Evolutionary conservation across 2,329 filamentous ascomycete species (phyloP).

Genomic region (Passalora sequoiae): DNA sequence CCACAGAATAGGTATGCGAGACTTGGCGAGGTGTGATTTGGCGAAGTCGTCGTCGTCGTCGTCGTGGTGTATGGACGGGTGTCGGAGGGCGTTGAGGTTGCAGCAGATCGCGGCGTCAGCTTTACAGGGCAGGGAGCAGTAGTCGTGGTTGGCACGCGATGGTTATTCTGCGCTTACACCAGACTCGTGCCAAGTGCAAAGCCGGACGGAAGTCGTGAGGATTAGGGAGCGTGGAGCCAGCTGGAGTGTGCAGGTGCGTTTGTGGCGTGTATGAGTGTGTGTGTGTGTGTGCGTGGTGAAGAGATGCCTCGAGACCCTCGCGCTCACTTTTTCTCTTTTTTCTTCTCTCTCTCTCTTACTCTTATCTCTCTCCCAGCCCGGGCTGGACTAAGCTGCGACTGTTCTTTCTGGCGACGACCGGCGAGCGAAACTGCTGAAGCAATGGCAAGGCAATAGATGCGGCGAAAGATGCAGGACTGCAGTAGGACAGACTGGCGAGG

Average conservation of each 20-base stretch:
- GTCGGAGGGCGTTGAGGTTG: no score
- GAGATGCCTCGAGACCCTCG: no score
- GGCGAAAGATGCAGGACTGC: constrained; percentile 4
- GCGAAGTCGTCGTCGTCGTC: no score
- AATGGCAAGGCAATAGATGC: constrained; percentile 1
- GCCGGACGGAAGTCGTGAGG: no score
- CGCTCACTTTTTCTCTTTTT: no score
- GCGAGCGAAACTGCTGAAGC: not conserved
- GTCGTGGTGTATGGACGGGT: no score
- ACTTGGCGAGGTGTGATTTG: not conserved
- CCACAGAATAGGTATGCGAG: not conserved
- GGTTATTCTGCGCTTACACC: no score
- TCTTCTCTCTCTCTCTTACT: not conserved
- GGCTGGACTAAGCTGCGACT: no score
- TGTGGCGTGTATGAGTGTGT: not conserved
- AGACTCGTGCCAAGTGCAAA: not conserved
- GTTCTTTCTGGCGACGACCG: constrained; percentile 3
- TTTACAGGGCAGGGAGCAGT: no score
- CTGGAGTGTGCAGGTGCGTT: not conserved
- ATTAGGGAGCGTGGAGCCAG: not conserved
- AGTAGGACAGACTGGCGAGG: constrained; percentile 1
- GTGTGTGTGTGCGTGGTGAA: not conserved
- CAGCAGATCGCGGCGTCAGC: no score
- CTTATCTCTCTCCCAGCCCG: no score
- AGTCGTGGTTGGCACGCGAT: no score